Base-by-base conservation (phyloP, 345 rosid species). In the Alliaria petiolata region DNA sequence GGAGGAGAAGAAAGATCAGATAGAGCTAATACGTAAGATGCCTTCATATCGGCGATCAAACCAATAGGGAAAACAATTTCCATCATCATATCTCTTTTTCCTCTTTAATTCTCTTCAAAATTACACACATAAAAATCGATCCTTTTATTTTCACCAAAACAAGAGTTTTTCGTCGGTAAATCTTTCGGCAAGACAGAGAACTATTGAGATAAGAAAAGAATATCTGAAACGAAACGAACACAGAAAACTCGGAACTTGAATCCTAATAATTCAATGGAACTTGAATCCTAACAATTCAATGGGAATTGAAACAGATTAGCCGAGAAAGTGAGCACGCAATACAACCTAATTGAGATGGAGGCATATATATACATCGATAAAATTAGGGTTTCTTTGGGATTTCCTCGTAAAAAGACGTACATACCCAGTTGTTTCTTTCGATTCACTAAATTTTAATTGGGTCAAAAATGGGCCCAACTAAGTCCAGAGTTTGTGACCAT, bases 1-100 rank as follows among this genome's bases (percentile, higher is more conserved):
- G 16, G 3, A 54, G 15, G 17, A 38, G 54, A 20, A 20, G 50
- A 51, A 7, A 65, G 78, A 74, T 74, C 78, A 74, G 78, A 66
- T 74, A 74, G 79, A 75, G 79, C 79, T 75, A 75, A 75, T 75
- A 75, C 74, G 52, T 75, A 26, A 75, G 69, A 68, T 62, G 79
- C 79, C 79, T 69, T 75, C 79, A 75, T 75, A 0, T 44, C 79
- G 79, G 79, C 70, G 3, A 69, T 68, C 75, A 75, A 75, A 75
- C 75, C 79, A 75, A 75, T 75, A 75, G 79, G 79, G 79, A 75
- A 75, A 69, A 0, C 4, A 7, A 44, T 1, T 67, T 74, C 62
- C 22, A 68, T 75, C 79, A 75, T 75, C 79, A 75, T 67, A 26
- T 76, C 31, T 62, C 33, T 30, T 28, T 14, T 1, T 10, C 19